Base-by-base conservation (phyloP, 805 yeast genomes). In the Yarrowia osloensis region DNA sequence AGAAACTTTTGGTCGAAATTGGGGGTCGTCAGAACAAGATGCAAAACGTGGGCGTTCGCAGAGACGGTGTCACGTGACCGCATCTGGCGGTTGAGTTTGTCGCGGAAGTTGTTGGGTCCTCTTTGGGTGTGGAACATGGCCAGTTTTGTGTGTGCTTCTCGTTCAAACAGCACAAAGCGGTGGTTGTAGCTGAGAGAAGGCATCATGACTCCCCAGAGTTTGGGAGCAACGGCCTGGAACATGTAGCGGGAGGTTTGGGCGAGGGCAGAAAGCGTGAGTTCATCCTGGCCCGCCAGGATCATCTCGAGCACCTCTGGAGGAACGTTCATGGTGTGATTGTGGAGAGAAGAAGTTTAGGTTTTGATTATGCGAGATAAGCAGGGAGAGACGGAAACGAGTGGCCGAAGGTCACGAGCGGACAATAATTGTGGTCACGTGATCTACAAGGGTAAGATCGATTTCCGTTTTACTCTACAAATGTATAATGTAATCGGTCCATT, bases 141-240 rank as follows among this genome's bases (percentile, higher is more conserved):
- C 63, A 57, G 19, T 28, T 57, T 57, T 15, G 19, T 3, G 26
- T 28, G 35, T 1, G 63, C 63, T 37, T 57, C 49, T 28, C 42
- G n/a, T 17, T 57, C 63, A 57, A 57, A 57, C 28, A 57, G 21
- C 47, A 57, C 63, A 57, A 39, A 57, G 4, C 63, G 40, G 37
- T 57, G 63, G 35, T 57, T 57, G 49, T 57, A 57, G 63, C 63
- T 57, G 37, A 57, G 49, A n/a, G 63, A 57, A 3, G 63, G 49
- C 63, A 57, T 57, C 47, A 57, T 57, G 47, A 57, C 63, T 28
- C 63, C 49, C 63, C 63, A 57, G 21, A 57, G 63, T 9, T 28
- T 39, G 21, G 63, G 49, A 17, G 63, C 63, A 11, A 35, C 40
- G 5, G 17, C 63, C 26, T 21, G 28, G 63, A 24, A 40, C 37